Conservation (phyloP, 345 rosid species). For the Punica granatum region DNA sequence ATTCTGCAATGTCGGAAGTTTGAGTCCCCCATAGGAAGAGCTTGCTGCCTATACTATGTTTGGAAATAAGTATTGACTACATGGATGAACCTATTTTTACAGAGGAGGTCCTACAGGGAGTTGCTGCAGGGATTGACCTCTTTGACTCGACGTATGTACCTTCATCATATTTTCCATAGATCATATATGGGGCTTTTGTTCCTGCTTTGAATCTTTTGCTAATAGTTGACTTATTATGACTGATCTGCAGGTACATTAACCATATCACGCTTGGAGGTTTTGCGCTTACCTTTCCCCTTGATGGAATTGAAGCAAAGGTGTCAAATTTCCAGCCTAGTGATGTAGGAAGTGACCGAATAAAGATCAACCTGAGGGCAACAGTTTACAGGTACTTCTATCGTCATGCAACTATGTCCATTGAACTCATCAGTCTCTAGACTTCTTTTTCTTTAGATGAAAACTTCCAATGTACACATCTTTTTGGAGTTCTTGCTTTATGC, state of each 20-base stretch:
- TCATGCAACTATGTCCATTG: background rate
- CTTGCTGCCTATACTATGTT: background rate
- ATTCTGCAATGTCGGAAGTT: background rate
- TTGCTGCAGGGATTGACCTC: slow-evolving; percentile 73
- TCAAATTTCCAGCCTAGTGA: slow-evolving; percentile 15
- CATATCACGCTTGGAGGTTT: slow-evolving; percentile 65
- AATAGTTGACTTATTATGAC: background rate
- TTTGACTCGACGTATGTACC: slow-evolving; percentile 54
- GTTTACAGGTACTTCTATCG: slow-evolving; percentile 37
- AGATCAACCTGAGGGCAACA: slow-evolving; percentile 59
- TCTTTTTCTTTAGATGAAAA: background rate
- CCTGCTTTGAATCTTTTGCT: background rate
- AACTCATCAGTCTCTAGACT: background rate
- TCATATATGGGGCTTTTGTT: background rate
- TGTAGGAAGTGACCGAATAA: slow-evolving; percentile 31
- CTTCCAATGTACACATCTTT: background rate
- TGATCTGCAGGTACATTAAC: slow-evolving; percentile 49
- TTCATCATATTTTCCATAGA: background rate
- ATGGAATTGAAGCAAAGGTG: slow-evolving; percentile 11
- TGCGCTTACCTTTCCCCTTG: slow-evolving; percentile 55
- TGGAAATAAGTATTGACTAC: background rate
- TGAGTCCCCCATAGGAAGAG: background rate
- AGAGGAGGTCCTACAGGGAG: slow-evolving; percentile 76
- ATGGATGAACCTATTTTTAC: slow-evolving; percentile 8
- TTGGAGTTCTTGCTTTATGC: background rate